Evolutionary conservation across 2,329 filamentous ascomycete genomes (phyloP), one percentile per base, ranked within the genome.

Genomic region (Curvularia hawaiiensis): DNA sequence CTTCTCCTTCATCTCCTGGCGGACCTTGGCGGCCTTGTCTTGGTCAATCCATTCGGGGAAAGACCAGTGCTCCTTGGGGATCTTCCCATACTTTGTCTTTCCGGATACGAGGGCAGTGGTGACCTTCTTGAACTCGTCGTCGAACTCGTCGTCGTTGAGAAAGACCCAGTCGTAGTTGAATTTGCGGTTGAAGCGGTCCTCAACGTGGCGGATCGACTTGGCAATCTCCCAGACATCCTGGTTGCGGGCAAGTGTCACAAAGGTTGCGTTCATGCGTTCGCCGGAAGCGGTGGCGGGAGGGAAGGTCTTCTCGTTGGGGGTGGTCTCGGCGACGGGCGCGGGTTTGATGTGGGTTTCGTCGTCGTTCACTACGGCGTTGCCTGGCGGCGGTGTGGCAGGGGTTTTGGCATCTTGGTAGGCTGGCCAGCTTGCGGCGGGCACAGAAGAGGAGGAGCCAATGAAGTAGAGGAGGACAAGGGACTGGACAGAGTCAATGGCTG

Each of bases 111-210:
- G 85, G 1, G 92, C 88, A 4, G 85, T 85, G 4, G 95, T 99
- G 64, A 98, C 84, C 78, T 92, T 94, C 79, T 93, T 98, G 84
- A 99, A 99, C 10, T 87, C 88, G 3, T 91, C 90, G 74, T 97
- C 90, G 72, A 99, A 99, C 0, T 92, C 91, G 76, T 93, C 87
- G 75, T 99, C 95, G 79, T 99, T 99, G 61, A 99, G 82, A 81
- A 99, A 99, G 52, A 99, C 94, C 96, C 96, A 99, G 76, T 98
- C 94, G 79, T 99, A 99, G 82, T 96, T 89, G 82, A 90, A 98
- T 71, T 94, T 90, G 71, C 88, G 87, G 82, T 99, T 99, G 87
- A 99, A 99, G 73, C 95, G 91, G 78, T 99, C 95, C 79, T 99
- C 95, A 55, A 99, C 88, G 74, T 97, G 91, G 55, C 95, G 91